Percentiles rank a stretch among this genome's conserved stretches.
phyloP scores from a whole-genome alignment of 2,329 filamentous ascomycete species.

The Phoma sp. region DNA sequence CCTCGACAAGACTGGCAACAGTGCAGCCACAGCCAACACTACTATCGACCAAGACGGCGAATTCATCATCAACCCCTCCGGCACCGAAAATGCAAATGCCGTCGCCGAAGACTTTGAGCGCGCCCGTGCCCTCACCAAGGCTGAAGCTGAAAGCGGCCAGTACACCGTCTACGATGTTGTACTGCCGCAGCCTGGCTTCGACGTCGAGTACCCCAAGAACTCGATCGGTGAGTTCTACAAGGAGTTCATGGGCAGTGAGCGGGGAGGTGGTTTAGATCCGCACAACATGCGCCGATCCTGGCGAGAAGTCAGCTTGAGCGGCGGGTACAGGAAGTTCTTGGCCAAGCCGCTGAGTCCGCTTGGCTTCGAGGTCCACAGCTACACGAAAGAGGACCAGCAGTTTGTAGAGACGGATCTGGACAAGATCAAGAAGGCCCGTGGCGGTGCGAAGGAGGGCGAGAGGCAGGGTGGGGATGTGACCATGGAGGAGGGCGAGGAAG shows the following conservation, averaged over 20 bases:
- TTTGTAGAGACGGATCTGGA: slow-evolving; percentile 90
- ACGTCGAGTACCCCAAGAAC: slow-evolving; percentile 86
- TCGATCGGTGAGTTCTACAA: slow-evolving; percentile 83
- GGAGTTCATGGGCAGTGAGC: slow-evolving; percentile 81
- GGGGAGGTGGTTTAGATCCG: slow-evolving; percentile 81
- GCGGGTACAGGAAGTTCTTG: slow-evolving; percentile 86
- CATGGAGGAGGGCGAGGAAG: slow-evolving; percentile 34
- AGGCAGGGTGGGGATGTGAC: slow-evolving; percentile 33
- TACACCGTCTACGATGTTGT: slow-evolving; percentile 89
- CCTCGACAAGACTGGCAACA: slow-evolving; percentile 54
- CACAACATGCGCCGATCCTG: slow-evolving; percentile 85
- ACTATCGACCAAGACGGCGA: slow-evolving; percentile 68
- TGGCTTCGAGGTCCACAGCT: slow-evolving; percentile 73
- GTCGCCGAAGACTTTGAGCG: slow-evolving; percentile 68
- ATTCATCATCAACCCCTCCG: slow-evolving; percentile 68
- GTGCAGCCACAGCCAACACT: slow-evolving; percentile 34
- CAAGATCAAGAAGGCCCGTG: slow-evolving; percentile 60
- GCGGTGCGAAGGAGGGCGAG: slow-evolving; percentile 59
- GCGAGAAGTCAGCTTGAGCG: slow-evolving; percentile 87
- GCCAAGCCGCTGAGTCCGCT: slow-evolving; percentile 71
- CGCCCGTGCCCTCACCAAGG: slow-evolving; percentile 75
- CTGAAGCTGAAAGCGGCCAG: slow-evolving; percentile 78
- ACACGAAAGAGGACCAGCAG: slow-evolving; percentile 77
- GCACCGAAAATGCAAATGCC: slow-evolving; percentile 62
- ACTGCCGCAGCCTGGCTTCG: slow-evolving; percentile 89